Conservation (phyloP, 176 grass and related monocot genomes). For the Metroxylon sagu region DNA sequence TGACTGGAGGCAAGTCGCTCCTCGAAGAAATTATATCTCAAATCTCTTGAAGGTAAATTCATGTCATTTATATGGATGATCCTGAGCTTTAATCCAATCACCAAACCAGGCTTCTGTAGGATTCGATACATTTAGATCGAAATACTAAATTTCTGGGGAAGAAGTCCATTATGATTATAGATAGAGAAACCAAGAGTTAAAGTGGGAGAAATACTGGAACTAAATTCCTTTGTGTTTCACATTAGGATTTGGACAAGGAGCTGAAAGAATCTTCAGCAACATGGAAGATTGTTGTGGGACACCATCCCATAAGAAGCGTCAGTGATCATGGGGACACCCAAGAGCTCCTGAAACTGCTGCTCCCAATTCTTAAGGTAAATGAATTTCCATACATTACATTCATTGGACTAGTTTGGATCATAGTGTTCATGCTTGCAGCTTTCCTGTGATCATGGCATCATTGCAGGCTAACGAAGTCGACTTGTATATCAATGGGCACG, state of each 20-base stretch:
- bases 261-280: constrained; percentile 35
- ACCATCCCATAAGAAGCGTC: constrained; percentile 58
- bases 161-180: too few species aligned
- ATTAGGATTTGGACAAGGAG: constrained; percentile 33
- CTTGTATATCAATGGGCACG: constrained; percentile 68
- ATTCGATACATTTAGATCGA: too few species aligned
- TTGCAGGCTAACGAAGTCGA: constrained; percentile 40
- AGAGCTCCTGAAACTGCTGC: constrained; percentile 46
- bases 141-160: too few species aligned
- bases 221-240: too few species aligned
- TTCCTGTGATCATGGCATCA: not conserved
- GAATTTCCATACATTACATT: too few species aligned
- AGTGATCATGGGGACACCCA: constrained; percentile 45
- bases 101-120: too few species aligned
- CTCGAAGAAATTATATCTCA: constrained; percentile 32
- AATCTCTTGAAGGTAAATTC: constrained; percentile 39
- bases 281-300: constrained; percentile 72
- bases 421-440: too few species aligned
- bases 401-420: too few species aligned
- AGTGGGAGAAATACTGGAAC: too few species aligned
- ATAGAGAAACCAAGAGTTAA: too few species aligned
- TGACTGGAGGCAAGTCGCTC: constrained; percentile 63
- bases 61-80: too few species aligned
- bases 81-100: too few species aligned
- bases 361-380: constrained; percentile 47